Conservation (phyloP, 768 basidiomycete species). For the Coprinopsis sp. region DNA sequence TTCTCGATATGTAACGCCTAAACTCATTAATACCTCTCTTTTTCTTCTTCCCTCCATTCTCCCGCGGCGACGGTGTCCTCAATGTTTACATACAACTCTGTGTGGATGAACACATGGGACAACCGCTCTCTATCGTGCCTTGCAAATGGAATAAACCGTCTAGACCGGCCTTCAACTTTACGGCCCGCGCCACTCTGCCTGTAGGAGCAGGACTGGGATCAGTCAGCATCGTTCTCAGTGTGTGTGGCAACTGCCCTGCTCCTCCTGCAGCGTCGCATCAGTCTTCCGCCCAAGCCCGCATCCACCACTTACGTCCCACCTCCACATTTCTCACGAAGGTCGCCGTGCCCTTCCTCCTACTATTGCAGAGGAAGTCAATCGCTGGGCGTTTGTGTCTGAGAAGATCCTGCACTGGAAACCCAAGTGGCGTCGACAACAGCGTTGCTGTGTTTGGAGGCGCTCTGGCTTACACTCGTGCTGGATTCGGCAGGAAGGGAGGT, state of each 20-base stretch:
- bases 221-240: conserved; percentile 90
- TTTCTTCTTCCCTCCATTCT: conserved; percentile 14
- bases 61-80: conserved; percentile 17
- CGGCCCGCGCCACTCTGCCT: conserved; percentile 83
- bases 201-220: conserved; percentile 96
- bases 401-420: conserved; percentile 96
- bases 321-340: conserved; percentile 61
- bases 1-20: conserved; percentile 1
- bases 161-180: conserved; percentile 77
- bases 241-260: conserved; percentile 81
- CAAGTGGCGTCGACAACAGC: conserved; percentile 96
- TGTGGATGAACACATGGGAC: not conserved
- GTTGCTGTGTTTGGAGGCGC: conserved; percentile 92
- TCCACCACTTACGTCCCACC: conserved; percentile 45
- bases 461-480: conserved; percentile 79
- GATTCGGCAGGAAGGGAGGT: conserved; percentile 71
- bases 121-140: not conserved
- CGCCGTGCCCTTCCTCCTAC: conserved; percentile 57
- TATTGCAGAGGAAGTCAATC: conserved; percentile 78
- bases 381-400: conserved; percentile 92
- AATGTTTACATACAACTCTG: conserved; percentile 6
- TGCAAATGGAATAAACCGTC: not conserved
- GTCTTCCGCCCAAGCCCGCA: conserved; percentile 44
- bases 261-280: conserved; percentile 67
- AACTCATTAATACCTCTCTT: conserved; percentile 3